Percentiles rank a stretch among this genome's conserved stretches.
phyloP scores from a whole-genome alignment of 1,284 basidiomycete species.

The Chiua sp. region DNA sequence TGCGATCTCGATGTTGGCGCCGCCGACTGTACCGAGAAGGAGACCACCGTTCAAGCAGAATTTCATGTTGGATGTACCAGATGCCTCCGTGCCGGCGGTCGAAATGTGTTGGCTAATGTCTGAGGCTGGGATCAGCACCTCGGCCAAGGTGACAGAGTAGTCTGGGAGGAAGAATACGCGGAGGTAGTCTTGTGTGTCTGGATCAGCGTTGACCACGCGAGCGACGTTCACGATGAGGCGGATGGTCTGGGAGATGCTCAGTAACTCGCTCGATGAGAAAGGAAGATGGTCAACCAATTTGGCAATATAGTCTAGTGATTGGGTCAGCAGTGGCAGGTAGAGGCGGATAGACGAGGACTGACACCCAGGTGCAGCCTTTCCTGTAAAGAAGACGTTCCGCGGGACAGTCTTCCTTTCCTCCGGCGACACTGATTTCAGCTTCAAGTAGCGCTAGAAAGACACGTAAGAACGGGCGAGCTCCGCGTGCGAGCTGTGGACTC shows the following conservation, averaged over 20 bases:
- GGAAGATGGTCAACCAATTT: conserved; percentile 56
- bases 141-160: conserved; percentile 89
- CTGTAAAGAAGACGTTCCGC: conserved; percentile 89
- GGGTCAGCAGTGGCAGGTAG: conserved; percentile 6
- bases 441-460: conserved; percentile 71
- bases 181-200: conserved; percentile 84
- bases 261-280: neutral
- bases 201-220: conserved; percentile 83
- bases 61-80: conserved; percentile 94
- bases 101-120: conserved; percentile 95
- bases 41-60: conserved; percentile 90
- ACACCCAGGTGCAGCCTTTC: conserved; percentile 87
- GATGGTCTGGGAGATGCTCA: conserved; percentile 64
- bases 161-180: conserved; percentile 88
- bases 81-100: conserved; percentile 93
- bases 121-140: conserved; percentile 89
- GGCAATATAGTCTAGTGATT: conserved; percentile 68
- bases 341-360: conserved; percentile 33
- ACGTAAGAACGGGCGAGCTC: conserved; percentile 7
- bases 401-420: conserved; percentile 82
- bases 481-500: conserved; percentile 25
- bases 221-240: conserved; percentile 91
- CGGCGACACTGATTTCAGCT: conserved; percentile 78
- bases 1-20: conserved; percentile 95
- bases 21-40: conserved; percentile 83